Base-by-base conservation (phyloP, 2,329 filamentous ascomycete genomes). In the Botrytis hyacinthi region DNA sequence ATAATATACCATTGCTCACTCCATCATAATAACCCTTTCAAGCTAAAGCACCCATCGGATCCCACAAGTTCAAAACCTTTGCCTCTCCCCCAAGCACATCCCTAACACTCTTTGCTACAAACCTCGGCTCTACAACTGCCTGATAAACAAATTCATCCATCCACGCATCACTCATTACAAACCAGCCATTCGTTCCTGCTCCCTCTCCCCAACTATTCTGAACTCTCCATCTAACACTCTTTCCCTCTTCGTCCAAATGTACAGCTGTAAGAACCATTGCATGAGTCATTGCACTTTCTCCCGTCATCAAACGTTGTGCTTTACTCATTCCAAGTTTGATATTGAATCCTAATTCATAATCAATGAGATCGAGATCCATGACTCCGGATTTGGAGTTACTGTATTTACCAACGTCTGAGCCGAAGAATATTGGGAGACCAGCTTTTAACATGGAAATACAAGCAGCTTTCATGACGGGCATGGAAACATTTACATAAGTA, bases 231-330 rank as follows among this genome's bases (percentile, higher is more conserved):
- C 94, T 85, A 1, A 94, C 88, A 3, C 89, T 86, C 82, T 89
- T 87, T 1, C 89, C 90, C 74, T 88, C 83, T 42, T 87, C 84
- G 74, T 92, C 91, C 4, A 97, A 81, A 80, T 97, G 94, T 63
- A 97, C 94, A 0, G 89, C 94, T 3, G 93, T 97, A 75, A 97
- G 83, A 0, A 97, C 93, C 94, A 97, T 97, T 7, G 94, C 94
- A 79, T 97, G 94, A 1, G 94, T 97, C 94, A 97, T 97, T 69
- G 89, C 87, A 71, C 88, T 91, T 83, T 97, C 94, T 18, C 92
- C 90, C 0, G 91, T 91, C 78, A 88, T 85, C 63, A 97, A 84
- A 5, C 94, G 85, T 78, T 93, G 88, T 0, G 92, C 91, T 83
- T 97, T 97, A 79, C 85, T 89, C 87, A 97, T 87, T 29, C 88